Evolutionary conservation across 2,329 filamentous ascomycete genomes (phyloP), one percentile per base, ranked within the genome.

Genomic region (Fusarium ambrosium): DNA sequence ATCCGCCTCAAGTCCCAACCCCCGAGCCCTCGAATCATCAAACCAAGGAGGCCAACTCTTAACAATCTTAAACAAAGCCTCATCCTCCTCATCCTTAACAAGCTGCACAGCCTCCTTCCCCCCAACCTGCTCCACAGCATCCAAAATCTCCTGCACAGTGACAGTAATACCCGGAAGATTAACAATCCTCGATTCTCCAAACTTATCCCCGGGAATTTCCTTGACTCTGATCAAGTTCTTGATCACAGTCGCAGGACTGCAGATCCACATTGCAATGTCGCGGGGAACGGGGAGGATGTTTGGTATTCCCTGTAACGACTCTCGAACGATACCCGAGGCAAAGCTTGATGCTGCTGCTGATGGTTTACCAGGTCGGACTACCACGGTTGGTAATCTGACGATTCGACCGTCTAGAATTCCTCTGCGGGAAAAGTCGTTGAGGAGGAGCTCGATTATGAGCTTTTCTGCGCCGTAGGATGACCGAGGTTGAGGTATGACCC

Each of bases 391-490:
- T 16, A 92, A 86, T 0, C 90, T 86, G 20, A 91, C 84, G 5
- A 85, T 85, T 18, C 90, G 85, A 0, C 89, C 90, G 61, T 90
- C 88, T 56, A 92, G 86, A 43, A 90, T 85, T 0, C 88, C 87
- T 9, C 89, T 74, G 2, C 91, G 84, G 7, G 82, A 83, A 62
- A 77, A 80, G 56, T 82, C 81, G 66, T 81, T 82, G 18, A 82
- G 66, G 16, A 80, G 41, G n/a, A 77, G 32, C 61, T 92, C 90
- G 63, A 89, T 87, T 74, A 92, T 90, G 62, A 92, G 83, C 79
- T 92, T 92, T 78, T 91, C 87, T 0, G 88, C 87, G 4, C 91
- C 91, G 73, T 92, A 92, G 85, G 69, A 91, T 84, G 80, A 89
- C 90, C 68, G 88, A 83, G 58, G 87, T 84, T 67, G 87, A 81